Conservation (phyloP, 1,139 yeast genomes). For the Yamadazyma friedrichii region DNA sequence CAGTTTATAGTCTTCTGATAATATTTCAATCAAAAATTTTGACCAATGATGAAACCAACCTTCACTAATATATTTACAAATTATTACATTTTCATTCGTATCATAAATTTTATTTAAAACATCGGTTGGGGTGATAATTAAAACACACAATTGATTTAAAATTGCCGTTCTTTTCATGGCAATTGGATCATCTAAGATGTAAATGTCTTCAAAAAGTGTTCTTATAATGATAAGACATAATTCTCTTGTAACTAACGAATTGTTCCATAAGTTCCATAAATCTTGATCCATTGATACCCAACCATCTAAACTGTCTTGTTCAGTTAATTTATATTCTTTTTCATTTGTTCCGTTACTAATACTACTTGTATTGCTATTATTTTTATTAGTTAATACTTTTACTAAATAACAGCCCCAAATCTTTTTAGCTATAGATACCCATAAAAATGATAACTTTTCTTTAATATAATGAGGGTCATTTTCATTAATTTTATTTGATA, state of each 20-base stretch:
- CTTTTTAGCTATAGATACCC: slow-evolving; percentile 93
- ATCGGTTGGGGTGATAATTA: slow-evolving; percentile 71
- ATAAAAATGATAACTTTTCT: slow-evolving; percentile 83
- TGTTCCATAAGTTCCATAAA: slow-evolving; percentile 72
- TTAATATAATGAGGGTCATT: slow-evolving; percentile 85
- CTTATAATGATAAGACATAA: slow-evolving; percentile 74
- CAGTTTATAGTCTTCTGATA: slow-evolving; percentile 34
- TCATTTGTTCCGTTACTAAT: slow-evolving; percentile 2
- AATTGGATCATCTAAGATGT: slow-evolving; percentile 84
- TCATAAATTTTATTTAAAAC: slow-evolving; percentile 69
- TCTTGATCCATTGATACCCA: slow-evolving; percentile 89
- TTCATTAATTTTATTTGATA: slow-evolving; percentile 57
- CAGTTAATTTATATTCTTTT: slow-evolving; percentile 13
- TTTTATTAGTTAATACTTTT: slow-evolving; percentile 18
- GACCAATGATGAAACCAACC: slow-evolving; percentile 93
- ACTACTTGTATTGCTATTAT: slow-evolving; percentile 3
- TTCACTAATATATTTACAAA: slow-evolving; percentile 60
- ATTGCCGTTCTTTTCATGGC: slow-evolving; percentile 80
- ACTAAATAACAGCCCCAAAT: slow-evolving; percentile 73
- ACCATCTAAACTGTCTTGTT: slow-evolving; percentile 58
- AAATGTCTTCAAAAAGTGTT: slow-evolving; percentile 92
- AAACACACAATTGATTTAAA: slow-evolving; percentile 78
- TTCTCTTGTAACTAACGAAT: slow-evolving; percentile 63
- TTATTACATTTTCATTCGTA: slow-evolving; percentile 59
- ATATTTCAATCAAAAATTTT: slow-evolving; percentile 55